phyloP scores from a whole-genome alignment of 805 yeast genomes.

The Wilhelminamyces savonicus region DNA sequence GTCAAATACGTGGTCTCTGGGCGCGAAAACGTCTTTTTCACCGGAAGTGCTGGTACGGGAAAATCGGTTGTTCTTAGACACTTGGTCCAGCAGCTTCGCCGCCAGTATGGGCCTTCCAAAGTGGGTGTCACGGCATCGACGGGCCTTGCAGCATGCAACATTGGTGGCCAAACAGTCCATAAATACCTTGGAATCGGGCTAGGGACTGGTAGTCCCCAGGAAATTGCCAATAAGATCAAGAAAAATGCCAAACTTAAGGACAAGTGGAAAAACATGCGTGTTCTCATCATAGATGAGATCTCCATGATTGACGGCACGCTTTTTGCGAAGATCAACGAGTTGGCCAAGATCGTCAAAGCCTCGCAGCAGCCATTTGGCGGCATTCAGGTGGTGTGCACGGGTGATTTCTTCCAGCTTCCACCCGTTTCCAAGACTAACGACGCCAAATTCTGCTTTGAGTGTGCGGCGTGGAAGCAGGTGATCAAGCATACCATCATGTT shows the following conservation, averaged over 20 bases:
- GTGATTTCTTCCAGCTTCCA: conserved; percentile 96
- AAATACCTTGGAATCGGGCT: conserved; percentile 82
- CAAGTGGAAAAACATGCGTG: conserved; percentile 65
- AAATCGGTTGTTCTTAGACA: conserved; percentile 65
- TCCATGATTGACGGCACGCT: conserved; percentile 87
- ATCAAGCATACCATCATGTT: conserved; percentile 64
- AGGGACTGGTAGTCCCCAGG: conserved; percentile 47
- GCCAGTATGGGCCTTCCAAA: conserved; percentile 33
- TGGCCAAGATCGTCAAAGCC: conserved; percentile 55
- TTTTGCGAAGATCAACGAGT: conserved; percentile 63
- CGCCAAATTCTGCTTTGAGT: conserved; percentile 66
- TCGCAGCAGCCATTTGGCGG: conserved; percentile 80
- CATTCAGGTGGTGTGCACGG: conserved; percentile 79
- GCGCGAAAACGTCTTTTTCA: conserved; percentile 56
- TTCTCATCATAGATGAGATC: conserved; percentile 82
- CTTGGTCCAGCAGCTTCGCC: conserved; percentile 40
- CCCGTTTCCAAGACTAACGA: conserved; percentile 53
- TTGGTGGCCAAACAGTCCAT: conserved; percentile 87
- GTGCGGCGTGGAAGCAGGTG: conserved; percentile 59
- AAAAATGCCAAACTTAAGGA: conserved; percentile 35
- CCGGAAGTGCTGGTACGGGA: conserved; percentile 89
- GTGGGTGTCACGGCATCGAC: conserved; percentile 95
- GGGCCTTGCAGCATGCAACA: conserved; percentile 91
- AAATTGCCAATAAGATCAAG: conserved; percentile 43
- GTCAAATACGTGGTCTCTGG: conserved; percentile 46